Percentiles rank a stretch among this genome's conserved stretches.
These are phyloP conservation scores for Candida silvatica DNA, from an alignment of 805 yeast species.

Conservation along the genomic window DNA sequence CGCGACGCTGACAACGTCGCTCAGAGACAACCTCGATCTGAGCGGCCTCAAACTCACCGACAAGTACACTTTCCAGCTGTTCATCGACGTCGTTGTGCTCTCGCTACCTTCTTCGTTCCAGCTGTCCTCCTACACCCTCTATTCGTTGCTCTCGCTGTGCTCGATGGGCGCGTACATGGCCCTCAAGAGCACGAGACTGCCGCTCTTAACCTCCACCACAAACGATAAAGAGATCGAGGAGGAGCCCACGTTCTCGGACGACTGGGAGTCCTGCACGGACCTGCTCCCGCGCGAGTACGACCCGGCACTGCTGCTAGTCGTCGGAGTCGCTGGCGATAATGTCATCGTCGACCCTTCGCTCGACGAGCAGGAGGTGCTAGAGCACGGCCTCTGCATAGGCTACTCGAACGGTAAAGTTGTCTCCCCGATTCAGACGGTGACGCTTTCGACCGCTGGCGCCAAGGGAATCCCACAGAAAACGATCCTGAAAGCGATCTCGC, in stretches of 20 bases:
- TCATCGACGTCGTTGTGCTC: conserved; percentile 71
- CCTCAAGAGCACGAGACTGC: conserved; percentile 66
- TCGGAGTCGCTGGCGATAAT: conserved; percentile 65
- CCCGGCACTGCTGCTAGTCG: conserved; percentile 71
- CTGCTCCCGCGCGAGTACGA: conserved; percentile 30
- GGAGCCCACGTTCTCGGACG: conserved; percentile 86
- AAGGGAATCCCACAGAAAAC: conserved; percentile 46
- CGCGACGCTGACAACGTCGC: conserved; percentile 47
- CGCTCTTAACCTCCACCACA: conserved; percentile 59
- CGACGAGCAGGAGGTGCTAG: conserved; percentile 85
- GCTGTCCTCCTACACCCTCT: conserved; percentile 66
- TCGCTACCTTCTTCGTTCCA: conserved; percentile 38
- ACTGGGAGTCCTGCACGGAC: conserved; percentile 55
- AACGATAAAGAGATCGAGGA: conserved; percentile 69
- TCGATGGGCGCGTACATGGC: conserved; percentile 81
- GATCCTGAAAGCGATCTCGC: conserved; percentile 43
- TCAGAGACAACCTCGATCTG: conserved; percentile 44
- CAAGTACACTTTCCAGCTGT: conserved; percentile 68
- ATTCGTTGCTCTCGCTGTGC: conserved; percentile 42
- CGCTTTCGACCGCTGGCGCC: conserved; percentile 40
- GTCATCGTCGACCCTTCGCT: conserved; percentile 77
- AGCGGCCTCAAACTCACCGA: conserved; percentile 53
- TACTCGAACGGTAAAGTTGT: conserved; percentile 61
- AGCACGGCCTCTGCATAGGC: conserved; percentile 70
- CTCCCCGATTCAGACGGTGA: conserved; percentile 67